Percentiles rank a stretch among this genome's conserved stretches.
phyloP scores from a whole-genome alignment of 371 early-diverging fungal genomes.

The Lichtheimia ornata region DNA sequence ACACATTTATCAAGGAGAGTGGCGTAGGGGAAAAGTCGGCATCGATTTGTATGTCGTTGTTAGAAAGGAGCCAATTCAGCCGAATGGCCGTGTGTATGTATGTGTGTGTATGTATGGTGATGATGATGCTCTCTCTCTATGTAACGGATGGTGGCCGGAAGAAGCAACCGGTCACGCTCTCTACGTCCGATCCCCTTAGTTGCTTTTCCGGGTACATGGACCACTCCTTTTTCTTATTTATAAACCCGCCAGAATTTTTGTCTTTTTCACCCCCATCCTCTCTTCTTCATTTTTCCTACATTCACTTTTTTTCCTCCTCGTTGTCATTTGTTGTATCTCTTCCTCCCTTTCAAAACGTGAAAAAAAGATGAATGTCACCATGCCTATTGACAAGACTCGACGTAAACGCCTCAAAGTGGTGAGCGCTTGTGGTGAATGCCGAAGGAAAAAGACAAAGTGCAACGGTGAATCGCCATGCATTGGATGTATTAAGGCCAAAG shows the following conservation, averaged over 20 bases:
- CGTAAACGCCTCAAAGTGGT: conserved; percentile 44
- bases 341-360: neutral
- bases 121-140: neutral
- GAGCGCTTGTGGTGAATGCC: conserved; percentile 55
- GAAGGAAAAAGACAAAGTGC: conserved; percentile 65
- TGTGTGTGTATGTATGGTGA: neutral
- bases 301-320: conserved; percentile 5
- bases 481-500: conserved; percentile 39
- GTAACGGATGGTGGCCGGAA: conserved; percentile 11
- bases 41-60: neutral
- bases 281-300: conserved; percentile 7
- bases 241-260: conserved; percentile 10
- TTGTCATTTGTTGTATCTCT: conserved; percentile 1
- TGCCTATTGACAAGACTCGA: conserved; percentile 33
- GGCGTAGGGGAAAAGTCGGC: neutral
- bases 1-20: neutral
- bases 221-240: conserved; percentile 5
- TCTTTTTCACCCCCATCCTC: conserved; percentile 5
- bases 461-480: conserved; percentile 38
- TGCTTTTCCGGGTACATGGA: neutral
- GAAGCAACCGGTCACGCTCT: conserved; percentile 17
- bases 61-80: neutral
- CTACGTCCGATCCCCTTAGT: conserved; percentile 5
- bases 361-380: conserved; percentile 10
- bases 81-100: neutral